Evolutionary conservation across 352 stramenopile genomes (phyloP), one percentile per base, ranked within the genome.

Genomic region (Globisporangium middletonii): DNA sequence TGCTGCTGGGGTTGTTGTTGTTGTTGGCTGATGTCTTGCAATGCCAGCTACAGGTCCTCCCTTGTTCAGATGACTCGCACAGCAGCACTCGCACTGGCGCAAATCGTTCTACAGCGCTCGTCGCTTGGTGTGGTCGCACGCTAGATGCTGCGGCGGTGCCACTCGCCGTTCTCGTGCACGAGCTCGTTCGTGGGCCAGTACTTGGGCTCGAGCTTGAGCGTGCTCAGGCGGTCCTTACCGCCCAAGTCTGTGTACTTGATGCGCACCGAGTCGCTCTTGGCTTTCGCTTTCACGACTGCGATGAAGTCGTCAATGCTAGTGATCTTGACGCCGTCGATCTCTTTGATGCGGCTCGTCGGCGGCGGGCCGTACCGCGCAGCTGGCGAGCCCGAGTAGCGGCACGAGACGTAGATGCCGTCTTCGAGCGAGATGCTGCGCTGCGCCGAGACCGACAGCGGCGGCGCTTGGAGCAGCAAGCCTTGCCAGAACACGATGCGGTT

Each of bases 401-500:
- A 94, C 5, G 85, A 94, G 26, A 94, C 82, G 57, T 94, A 94
- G 30, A 94, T 82, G 5, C 85, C 85, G 62, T 94, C 85, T 19
- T 93, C 80, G 28, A 91, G 55, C 16, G 78, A 88, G 48, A 94
- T 90, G 48, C 83, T 83, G 23, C 85, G 82, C 57, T 94, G 85
- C 0, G 83, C 89, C 13, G 81, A 89, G 3, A 96, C 88, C 2
- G 88, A 90, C 1, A 96, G 69, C 12, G 94, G 92, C 2, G 89
- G 84, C 26, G 80, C 84, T 57, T 98, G 92, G 5, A 98, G 63
- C 43, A 97, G 61, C 28, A 97, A 73, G 4, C 92, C 92, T 35
- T 92, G 85, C 89, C 89, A 98, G 57, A 96, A 91, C 48, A 98
- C 76, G 42, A 98, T 89, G 37, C 90, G 84, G 53, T 96, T 89